These are phyloP conservation scores for Phytophthora palmivora DNA, from an alignment of 352 stramenopile species.

Conservation along the genomic window DNA sequence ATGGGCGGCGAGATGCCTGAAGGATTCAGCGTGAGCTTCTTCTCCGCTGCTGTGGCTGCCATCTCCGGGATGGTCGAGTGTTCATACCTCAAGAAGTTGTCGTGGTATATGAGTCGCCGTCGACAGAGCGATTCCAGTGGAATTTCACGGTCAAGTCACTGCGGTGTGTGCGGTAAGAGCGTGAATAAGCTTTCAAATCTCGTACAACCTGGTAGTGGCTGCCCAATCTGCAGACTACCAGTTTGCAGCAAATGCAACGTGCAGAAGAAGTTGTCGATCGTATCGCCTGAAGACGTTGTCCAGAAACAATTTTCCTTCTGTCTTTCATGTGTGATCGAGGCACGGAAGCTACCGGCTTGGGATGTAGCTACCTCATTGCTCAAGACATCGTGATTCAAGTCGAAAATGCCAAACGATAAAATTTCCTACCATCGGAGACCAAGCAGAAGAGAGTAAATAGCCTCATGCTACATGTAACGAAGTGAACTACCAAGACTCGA, in stretches of 20 bases:
- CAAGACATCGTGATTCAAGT: slow-evolving; percentile 21
- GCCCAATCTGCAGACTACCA: slow-evolving; percentile 39
- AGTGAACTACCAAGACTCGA: slow-evolving; percentile 14
- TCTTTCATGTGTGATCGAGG: slow-evolving; percentile 53
- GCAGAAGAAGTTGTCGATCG: slow-evolving; percentile 52
- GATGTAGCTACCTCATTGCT: slow-evolving; percentile 46
- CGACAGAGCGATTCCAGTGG: slow-evolving; percentile 17
- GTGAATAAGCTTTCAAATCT: slow-evolving; percentile 33
- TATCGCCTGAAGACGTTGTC: slow-evolving; percentile 39
- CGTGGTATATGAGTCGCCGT: slow-evolving; percentile 50
- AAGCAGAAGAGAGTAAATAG: slow-evolving; percentile 4
- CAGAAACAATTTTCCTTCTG: slow-evolving; percentile 65
- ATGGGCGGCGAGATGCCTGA: slow-evolving; percentile 51
- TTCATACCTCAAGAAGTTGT: slow-evolving; percentile 68
- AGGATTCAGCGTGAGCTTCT: slow-evolving; percentile 45
- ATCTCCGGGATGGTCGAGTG: slow-evolving; percentile 52
- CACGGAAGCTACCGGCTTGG: slow-evolving; percentile 46
- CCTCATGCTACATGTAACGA: slow-evolving; percentile 3
- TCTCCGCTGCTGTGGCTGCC: slow-evolving; percentile 43
- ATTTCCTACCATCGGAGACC: slow-evolving; percentile 3
- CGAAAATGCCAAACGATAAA: background rate
- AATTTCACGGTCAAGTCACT: slow-evolving; percentile 18
- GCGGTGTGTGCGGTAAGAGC: slow-evolving; percentile 37
- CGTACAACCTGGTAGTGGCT: slow-evolving; percentile 30
- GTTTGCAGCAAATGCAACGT: slow-evolving; percentile 58